Evolutionary conservation across 192 early-diverging fungal species (phyloP), one percentile per base, ranked within the genome.

Genomic region (Anaeromyces robustus): DNA sequence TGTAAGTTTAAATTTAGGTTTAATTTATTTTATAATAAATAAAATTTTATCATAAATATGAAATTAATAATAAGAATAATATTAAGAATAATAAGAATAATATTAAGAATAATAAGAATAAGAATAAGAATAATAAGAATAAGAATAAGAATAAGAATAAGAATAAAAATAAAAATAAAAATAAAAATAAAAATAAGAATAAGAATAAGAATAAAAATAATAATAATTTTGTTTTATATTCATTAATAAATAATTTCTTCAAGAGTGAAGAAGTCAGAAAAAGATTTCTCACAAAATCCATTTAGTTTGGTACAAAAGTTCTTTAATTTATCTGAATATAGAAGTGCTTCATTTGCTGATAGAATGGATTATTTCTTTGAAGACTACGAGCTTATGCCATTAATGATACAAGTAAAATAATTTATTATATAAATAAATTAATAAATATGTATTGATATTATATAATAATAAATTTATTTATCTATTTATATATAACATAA

Each of bases 321-420:
- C 17, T 81, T 99, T 39, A 86, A 85, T 77, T 78, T 84, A 18
- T 79, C 81, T 12, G 85, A 84, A 9, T 93, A 89, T 83, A 82
- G 85, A 39, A 81, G 83, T n/a, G 82, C 84, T 37, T 83, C 83
- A 26, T 86, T 98, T 41, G 78, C 85, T 28, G 93, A 97, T 77
- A 95, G 93, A 84, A 85, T 96, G 31, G 94, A 98, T 77, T 84
- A 93, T 29, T 99, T 97, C 86, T 99, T 97, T 83, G 85, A 92
- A 77, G 96, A 99, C 81, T 96, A 90, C 86, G 87, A 89, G 28
- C 82, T 98, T 68, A 89, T 94, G 13, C 95, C 94, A 78, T 87
- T 99, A 79, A 95, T 99, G 92, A 91, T 99, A n/a, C 94, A 94
- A 81, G 93, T 92, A 85, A 82, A 80, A 81, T 29, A 30, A n/a